A percentile compares a stretch with the other conserved stretches of the same genome.
Conservation (phyloP, 306 rosid genomes). For the Comarum palustre region DNA sequence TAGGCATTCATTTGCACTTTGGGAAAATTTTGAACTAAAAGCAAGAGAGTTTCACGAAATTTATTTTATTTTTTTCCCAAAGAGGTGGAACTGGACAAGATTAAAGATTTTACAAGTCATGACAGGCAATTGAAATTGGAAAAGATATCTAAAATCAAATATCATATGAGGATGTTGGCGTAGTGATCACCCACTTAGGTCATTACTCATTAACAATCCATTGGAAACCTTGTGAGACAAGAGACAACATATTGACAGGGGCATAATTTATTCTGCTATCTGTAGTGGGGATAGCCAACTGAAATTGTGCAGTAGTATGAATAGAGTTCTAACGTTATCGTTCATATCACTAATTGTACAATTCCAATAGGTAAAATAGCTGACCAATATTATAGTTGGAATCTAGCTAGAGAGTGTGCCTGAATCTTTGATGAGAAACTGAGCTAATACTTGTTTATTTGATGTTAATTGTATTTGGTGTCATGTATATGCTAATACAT, state of each 20-base stretch:
- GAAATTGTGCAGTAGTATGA: not conserved
- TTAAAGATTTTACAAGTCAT: not conserved
- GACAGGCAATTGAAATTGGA: slow-evolving; percentile 2
- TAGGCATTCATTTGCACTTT: not conserved
- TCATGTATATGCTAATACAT: slow-evolving; percentile 12
- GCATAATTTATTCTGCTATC: not conserved
- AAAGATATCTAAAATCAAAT: not conserved
- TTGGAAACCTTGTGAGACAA: slow-evolving; percentile 1
- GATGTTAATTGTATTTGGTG: slow-evolving; percentile 1
- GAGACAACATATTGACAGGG: not conserved
- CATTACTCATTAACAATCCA: not conserved
- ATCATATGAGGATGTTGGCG: not conserved
- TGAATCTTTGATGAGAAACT: slow-evolving; percentile 5
- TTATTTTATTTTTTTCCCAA: too few species aligned
- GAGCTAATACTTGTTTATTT: not conserved
- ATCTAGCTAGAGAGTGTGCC: not conserved
- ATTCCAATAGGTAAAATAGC: not conserved
- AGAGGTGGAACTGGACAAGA: not conserved
- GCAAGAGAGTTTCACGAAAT: not conserved
- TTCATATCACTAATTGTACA: not conserved
- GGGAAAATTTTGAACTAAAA: not conserved
- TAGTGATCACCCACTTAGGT: not conserved
- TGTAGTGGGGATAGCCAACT: not conserved
- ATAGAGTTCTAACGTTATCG: not conserved
- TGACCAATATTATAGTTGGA: not conserved